Conservation (phyloP, 306 rosid species). For the Rubus parviflorus region DNA sequence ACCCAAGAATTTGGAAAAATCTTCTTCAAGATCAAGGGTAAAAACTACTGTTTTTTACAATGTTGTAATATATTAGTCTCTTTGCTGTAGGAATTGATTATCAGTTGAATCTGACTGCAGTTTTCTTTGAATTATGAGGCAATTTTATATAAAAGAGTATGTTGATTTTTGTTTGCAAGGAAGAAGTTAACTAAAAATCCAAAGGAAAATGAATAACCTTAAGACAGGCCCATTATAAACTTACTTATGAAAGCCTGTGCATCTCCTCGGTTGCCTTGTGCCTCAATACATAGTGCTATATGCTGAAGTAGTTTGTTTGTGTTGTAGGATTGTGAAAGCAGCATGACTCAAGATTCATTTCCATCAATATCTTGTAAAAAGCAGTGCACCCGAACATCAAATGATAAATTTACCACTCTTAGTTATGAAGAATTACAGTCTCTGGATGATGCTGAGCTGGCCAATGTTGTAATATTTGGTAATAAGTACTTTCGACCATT, state of each 20-base stretch:
- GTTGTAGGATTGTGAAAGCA: conserved; percentile 64
- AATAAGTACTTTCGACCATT: conserved; percentile 76
- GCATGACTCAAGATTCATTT: conserved; percentile 50
- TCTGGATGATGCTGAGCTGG: conserved; percentile 84
- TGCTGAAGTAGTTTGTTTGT: conserved; percentile 32
- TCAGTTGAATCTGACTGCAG: conserved; percentile 6
- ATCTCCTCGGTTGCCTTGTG: background rate
- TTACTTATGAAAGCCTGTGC: background rate
- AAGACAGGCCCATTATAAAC: background rate
- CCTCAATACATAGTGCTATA: background rate
- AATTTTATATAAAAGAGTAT: background rate
- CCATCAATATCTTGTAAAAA: conserved; percentile 44
- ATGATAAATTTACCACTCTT: conserved; percentile 43
- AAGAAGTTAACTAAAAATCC: background rate
- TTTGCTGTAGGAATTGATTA: background rate
- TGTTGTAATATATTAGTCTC: background rate
- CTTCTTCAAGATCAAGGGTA: conserved; percentile 50
- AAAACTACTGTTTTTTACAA: background rate
- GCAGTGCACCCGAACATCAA: conserved; percentile 32
- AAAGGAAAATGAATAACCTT: background rate
- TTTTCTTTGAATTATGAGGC: background rate
- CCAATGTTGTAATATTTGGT: conserved; percentile 87
- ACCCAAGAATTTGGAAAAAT: conserved; percentile 21
- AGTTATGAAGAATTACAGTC: conserved; percentile 63
- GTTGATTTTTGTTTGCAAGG: background rate